Evolutionary conservation across 1,284 basidiomycete genomes (phyloP), one percentile per base, ranked within the genome.

Genomic region (Leccinum angustisporum): DNA sequence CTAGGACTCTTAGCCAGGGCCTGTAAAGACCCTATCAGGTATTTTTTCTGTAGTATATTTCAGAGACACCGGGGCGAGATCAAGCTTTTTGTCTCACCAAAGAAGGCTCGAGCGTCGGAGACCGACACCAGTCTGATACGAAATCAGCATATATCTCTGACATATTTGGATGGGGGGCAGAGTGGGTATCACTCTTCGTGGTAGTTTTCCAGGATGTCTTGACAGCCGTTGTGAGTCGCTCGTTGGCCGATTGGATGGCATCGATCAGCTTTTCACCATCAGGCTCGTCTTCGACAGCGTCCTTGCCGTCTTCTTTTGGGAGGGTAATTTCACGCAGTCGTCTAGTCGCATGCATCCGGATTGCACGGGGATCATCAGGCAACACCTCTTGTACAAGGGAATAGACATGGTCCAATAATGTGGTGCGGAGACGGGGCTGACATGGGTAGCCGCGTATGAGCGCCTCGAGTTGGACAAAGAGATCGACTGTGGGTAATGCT

Each of bases 401-500:
- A 70, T 88, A 82, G 61, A 91, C 72, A 66, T 88, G 80, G 25
- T 82, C 81, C 61, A 90, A 74, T 46, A 91, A 72, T 40, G 74
- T 66, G 54, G 72, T 68, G 62, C 83, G 81, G 57, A 89, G 76
- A 36, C 70, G 64, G 38, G 71, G 72, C 40, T 83, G 80, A 11
- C 80, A 83, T 27, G 87, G 89, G 68, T 86, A 86, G 3, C 75
- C 74, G 52, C 75, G 76, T 63, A 92, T 79, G 60, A 87, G 76
- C 5, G 70, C 69, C 66, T 86, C 81, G 50, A 92, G 73, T 31
- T 82, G 75, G 54, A 73, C 73, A 72, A 91, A 90, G 56, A 92
- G 77, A 56, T 83, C 81, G 33, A 84, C 73, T 65, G 77, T 84
- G 21, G 86, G 84, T 30, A 86, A 66, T 4, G 86, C 89, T 91